A percentile compares a stretch with the other conserved stretches of the same genome.
phyloP scores from a whole-genome alignment of 2,329 filamentous ascomycete species.

The Niveomyces coronatus region DNA sequence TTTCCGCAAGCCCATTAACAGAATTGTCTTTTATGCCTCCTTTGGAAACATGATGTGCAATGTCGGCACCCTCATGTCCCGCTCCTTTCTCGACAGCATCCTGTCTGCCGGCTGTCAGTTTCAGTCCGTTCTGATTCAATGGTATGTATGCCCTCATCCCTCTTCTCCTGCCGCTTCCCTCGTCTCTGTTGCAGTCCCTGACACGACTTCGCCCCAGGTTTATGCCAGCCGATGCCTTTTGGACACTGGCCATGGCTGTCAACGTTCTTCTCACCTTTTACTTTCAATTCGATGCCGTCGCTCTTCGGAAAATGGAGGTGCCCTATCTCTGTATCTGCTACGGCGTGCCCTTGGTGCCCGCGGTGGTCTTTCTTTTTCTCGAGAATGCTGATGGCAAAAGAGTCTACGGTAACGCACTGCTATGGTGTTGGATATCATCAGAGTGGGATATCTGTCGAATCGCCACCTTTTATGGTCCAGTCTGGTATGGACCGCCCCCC shows the following conservation, averaged over 20 bases:
- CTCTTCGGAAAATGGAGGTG: slow-evolving; percentile 57
- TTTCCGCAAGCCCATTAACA: slow-evolving; percentile 81
- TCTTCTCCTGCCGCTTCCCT: neutral
- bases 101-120: slow-evolving; percentile 52
- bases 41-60: slow-evolving; percentile 74
- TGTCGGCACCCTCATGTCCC: slow-evolving; percentile 64
- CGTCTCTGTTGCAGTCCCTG: neutral
- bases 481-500: slow-evolving; percentile 41
- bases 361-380: slow-evolving; percentile 58
- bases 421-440: slow-evolving; percentile 72
- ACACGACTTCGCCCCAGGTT: slow-evolving; percentile 44
- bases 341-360: slow-evolving; percentile 59
- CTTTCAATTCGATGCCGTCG: slow-evolving; percentile 54
- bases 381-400: slow-evolving; percentile 36
- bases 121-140: slow-evolving; percentile 73
- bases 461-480: slow-evolving; percentile 61
- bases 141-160: no score
- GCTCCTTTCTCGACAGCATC: slow-evolving; percentile 41
- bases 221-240: slow-evolving; percentile 64
- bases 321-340: slow-evolving; percentile 63
- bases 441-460: slow-evolving; percentile 65
- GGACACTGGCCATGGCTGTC: slow-evolving; percentile 72
- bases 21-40: slow-evolving; percentile 73
- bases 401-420: slow-evolving; percentile 62
- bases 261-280: slow-evolving; percentile 81